phyloP scores from a whole-genome alignment of 23 red algal genomes.

The Gracilaria gracilis region DNA sequence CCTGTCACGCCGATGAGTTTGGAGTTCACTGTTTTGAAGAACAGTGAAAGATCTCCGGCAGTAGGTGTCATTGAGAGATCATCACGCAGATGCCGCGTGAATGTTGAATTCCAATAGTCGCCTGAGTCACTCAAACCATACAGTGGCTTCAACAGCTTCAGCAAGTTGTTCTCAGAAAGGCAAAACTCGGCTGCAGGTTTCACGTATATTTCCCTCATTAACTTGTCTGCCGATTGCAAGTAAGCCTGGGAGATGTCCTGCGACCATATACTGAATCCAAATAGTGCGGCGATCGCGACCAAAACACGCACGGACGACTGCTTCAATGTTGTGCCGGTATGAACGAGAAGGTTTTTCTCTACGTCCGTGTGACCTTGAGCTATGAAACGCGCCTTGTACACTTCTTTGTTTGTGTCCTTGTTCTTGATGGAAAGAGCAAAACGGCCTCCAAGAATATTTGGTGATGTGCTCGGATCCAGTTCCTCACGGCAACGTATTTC shows the following conservation, averaged over 20 bases:
- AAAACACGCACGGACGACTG: not conserved
- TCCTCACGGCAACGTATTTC: constrained; percentile 1
- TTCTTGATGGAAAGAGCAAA: constrained; percentile 5
- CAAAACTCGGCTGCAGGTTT: not conserved
- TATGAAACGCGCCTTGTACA: constrained; percentile 37
- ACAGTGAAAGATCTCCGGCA: constrained; percentile 34
- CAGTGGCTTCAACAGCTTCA: not conserved
- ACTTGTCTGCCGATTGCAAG: not conserved
- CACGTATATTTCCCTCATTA: constrained; percentile 15
- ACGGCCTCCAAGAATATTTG: constrained; percentile 6
- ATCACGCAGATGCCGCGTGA: constrained; percentile 4
- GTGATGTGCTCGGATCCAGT: not conserved
- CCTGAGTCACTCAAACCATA: not conserved
- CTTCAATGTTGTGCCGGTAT: constrained; percentile 1
- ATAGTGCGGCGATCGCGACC: not conserved
- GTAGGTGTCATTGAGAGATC: constrained; percentile 11
- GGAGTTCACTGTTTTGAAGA: not conserved
- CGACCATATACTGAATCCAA: constrained; percentile 20
- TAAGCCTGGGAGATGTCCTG: constrained; percentile 9
- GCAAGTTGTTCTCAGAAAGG: not conserved
- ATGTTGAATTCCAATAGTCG: constrained; percentile 36
- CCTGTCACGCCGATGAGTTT: not conserved
- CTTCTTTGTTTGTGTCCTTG: constrained; percentile 25
- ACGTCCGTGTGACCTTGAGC: constrained; percentile 6
- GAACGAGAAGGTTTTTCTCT: not conserved